Percentiles rank a stretch among this genome's conserved stretches.
Evolutionary conservation across 2,329 filamentous ascomycete genomes (phyloP).

Genomic region (Hyphodiscus sp.): DNA sequence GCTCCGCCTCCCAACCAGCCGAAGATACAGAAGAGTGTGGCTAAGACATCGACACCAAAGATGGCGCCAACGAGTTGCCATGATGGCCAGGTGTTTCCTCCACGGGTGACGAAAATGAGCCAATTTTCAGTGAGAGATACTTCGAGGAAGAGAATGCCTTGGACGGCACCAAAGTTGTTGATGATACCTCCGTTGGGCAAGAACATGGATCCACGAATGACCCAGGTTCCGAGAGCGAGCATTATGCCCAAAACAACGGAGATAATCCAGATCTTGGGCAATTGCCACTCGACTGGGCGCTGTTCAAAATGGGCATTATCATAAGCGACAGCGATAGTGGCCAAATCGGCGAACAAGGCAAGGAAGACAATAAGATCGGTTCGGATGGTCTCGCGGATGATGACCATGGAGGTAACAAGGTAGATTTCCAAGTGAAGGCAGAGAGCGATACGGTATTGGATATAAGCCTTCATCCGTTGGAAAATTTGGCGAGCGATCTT

Average conservation of each 20-base stretch:
- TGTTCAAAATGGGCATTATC: constrained; percentile 72
- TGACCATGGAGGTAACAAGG: constrained; percentile 71
- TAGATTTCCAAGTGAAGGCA: constrained; percentile 86
- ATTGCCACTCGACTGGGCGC: constrained; percentile 72
- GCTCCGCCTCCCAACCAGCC: constrained; percentile 60
- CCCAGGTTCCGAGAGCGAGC: constrained; percentile 65
- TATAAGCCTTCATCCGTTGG: constrained; percentile 95
- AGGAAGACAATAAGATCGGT: constrained; percentile 73
- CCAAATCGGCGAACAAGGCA: constrained; percentile 72
- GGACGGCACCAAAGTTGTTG: constrained; percentile 66
- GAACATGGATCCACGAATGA: constrained; percentile 65
- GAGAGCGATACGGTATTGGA: constrained; percentile 89
- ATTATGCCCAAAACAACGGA: constrained; percentile 61
- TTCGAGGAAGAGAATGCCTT: constrained; percentile 69
- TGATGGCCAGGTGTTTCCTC: constrained; percentile 65
- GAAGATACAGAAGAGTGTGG: constrained; percentile 69
- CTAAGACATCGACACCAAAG: constrained; percentile 62
- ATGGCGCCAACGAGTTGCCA: constrained; percentile 70
- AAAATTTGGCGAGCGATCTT: constrained; percentile 95
- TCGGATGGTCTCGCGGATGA: constrained; percentile 70
- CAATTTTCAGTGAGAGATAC: constrained; percentile 71
- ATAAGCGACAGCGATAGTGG: constrained; percentile 72
- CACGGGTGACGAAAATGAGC: constrained; percentile 72
- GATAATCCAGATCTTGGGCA: constrained; percentile 78
- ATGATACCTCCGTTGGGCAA: constrained; percentile 65